A percentile compares a stretch with the other conserved stretches of the same genome.
These are phyloP conservation scores for Picochlorum sp. DNA, from an alignment of 139 green algal genomes.

Conservation along the genomic window DNA sequence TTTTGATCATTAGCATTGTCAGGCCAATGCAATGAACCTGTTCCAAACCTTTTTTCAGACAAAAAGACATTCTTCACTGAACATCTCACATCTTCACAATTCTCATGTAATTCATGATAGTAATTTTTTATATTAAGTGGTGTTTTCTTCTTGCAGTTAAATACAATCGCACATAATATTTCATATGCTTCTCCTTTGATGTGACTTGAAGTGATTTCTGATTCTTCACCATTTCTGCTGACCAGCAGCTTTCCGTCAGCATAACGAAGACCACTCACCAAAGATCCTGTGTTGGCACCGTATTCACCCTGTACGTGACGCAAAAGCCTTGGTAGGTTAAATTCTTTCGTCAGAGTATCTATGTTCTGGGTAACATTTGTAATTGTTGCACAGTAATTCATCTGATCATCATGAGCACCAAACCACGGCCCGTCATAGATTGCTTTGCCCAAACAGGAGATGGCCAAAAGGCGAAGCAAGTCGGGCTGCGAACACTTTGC, in stretches of 20 bases:
- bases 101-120: neutral
- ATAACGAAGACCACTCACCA: no score
- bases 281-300: no score
- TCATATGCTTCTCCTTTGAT: slow-evolving; percentile 2
- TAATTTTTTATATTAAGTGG: slow-evolving; percentile 1
- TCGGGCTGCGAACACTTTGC: no score
- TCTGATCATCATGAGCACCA: no score
- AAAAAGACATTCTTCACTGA: neutral
- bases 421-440: no score
- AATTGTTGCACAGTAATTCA: no score
- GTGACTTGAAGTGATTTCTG: slow-evolving; percentile 2
- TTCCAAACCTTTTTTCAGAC: neutral
- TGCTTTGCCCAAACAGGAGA: no score
- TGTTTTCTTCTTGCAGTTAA: neutral
- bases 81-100: neutral
- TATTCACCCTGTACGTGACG: no score
- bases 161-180: neutral
- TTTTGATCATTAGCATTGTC: neutral
- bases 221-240: neutral
- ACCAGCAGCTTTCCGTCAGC: neutral
- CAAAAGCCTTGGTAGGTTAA: no score
- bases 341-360: no score
- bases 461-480: no score
- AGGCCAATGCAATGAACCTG: neutral
- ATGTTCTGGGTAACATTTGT: no score